Evolutionary conservation across 2,329 filamentous ascomycete genomes (phyloP).

Genomic region (Clonostachys solani): DNA sequence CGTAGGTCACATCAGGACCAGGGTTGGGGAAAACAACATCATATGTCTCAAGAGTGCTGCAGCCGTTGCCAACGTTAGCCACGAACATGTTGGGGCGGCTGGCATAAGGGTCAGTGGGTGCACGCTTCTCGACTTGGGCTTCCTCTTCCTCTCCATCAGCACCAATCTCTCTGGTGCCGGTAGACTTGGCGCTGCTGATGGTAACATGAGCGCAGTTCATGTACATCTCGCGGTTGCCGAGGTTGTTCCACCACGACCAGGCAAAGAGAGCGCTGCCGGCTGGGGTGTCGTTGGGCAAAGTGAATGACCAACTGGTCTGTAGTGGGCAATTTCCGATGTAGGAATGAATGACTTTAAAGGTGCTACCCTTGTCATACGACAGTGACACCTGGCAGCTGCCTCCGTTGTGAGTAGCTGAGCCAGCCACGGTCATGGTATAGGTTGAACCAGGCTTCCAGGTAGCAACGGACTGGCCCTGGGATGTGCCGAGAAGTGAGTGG

Average conservation of each 20-base stretch:
- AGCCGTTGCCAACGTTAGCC: conserved; percentile 61
- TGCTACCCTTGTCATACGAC: conserved; percentile 66
- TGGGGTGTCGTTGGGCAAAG: conserved; percentile 60
- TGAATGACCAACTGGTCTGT: conserved; percentile 57
- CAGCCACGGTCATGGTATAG: conserved; percentile 61
- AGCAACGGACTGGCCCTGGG: conserved; percentile 47
- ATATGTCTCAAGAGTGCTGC: conserved; percentile 50
- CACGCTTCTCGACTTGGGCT: no score
- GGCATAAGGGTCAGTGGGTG: conserved; percentile 32
- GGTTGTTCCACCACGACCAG: conserved; percentile 75
- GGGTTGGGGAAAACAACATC: conserved; percentile 64
- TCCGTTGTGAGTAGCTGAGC: conserved; percentile 60
- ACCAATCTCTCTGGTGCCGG: neutral
- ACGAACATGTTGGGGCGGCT: conserved; percentile 65
- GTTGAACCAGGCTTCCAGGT: conserved; percentile 58
- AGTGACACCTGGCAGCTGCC: conserved; percentile 75
- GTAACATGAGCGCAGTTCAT: conserved; percentile 77
- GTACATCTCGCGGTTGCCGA: conserved; percentile 81
- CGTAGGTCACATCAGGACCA: conserved; percentile 47
- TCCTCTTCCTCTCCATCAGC: no score
- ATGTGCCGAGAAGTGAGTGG: conserved; percentile 41
- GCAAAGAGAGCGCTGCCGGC: conserved; percentile 59
- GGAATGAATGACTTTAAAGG: conserved; percentile 64
- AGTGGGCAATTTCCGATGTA: conserved; percentile 50
- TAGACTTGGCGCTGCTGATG: conserved; percentile 37